Conservation (phyloP, 441 rosid species). For the Pelargonium fulgidum region DNA sequence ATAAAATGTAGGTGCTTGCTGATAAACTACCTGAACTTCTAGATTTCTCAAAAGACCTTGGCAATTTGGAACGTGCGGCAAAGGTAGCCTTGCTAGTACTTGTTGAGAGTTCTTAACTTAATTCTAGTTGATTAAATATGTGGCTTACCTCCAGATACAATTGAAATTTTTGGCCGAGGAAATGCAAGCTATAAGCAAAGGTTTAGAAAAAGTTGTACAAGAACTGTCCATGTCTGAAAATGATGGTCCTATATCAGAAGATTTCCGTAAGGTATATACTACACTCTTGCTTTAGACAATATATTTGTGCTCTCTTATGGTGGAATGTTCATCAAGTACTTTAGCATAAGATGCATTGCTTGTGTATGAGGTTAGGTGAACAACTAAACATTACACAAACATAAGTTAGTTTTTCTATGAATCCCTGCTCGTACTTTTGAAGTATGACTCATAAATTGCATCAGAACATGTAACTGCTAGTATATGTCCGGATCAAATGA, state of each 20-base stretch:
- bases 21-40: conserved; percentile 80
- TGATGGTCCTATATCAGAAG: conserved; percentile 75
- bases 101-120: neutral
- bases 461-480: no score
- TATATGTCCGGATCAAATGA: no score
- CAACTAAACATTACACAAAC: no score
- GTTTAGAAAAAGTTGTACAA: conserved; percentile 81
- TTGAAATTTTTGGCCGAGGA: conserved; percentile 88
- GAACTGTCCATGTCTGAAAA: conserved; percentile 76
- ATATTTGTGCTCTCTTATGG: neutral
- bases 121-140: neutral
- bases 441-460: no score
- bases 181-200: conserved; percentile 94
- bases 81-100: conserved; percentile 39
- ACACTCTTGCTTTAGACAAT: neutral
- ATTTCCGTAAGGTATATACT: conserved; percentile 54
- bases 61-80: conserved; percentile 66
- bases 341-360: no score
- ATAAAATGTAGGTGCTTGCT: conserved; percentile 60
- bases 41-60: conserved; percentile 67
- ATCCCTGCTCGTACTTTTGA: no score
- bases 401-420: no score
- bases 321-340: no score
- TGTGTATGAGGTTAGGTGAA: no score
- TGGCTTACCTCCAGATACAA: conserved; percentile 58